Base-by-base conservation (phyloP, 2,329 filamentous ascomycete species). In the Hypocrella siamensis region DNA sequence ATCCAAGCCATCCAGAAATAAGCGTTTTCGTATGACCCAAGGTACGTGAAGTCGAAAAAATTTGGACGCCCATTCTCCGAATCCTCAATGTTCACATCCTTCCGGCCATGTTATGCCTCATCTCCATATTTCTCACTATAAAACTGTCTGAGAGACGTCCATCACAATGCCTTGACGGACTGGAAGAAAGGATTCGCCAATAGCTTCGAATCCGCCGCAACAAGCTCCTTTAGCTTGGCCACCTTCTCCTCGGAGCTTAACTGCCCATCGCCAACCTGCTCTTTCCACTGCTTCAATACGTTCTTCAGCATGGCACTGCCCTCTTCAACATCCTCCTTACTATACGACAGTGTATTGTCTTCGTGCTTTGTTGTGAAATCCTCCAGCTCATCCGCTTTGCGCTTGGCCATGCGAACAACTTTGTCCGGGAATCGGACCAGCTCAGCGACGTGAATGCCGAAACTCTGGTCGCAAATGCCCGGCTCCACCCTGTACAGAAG, bases 391-490 rank as follows among this genome's bases (percentile, higher is more conserved):
- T 96, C 90, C 1, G 90, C 90, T 61, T 98, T 98, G 44, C 90
- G 74, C 60, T 93, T 93, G n/a, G 90, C 90, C 92, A 98, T 98
- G 40, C 85, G 84, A 38, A 98, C 81, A 12, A 98, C 92, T 60
- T 98, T 98, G 44, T 84, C 78, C 1, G 90, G 90, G 60, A 98
- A 98, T 28, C 86, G 75, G 15, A 98, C 90, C 5, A 98, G 70
- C 59, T 98, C 90, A 1, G 90, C 90, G 11, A 98, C 92, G 56
- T 98, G 90, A 45, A 98, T 98, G 45, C 90, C 90, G 53, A 98
- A 98, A 36, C 80, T 90, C 59, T 98, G 90, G 54, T 98, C 90
- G 50, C 85, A 94, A 44, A 98, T 79, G 30, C 90, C 90, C 0
- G 83, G 82, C 48, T 93, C 83, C 22, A 98, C 90, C 59, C 93